phyloP scores from a whole-genome alignment of 495 filamentous ascomycete species.

The Lasiosphaeria miniovina region DNA sequence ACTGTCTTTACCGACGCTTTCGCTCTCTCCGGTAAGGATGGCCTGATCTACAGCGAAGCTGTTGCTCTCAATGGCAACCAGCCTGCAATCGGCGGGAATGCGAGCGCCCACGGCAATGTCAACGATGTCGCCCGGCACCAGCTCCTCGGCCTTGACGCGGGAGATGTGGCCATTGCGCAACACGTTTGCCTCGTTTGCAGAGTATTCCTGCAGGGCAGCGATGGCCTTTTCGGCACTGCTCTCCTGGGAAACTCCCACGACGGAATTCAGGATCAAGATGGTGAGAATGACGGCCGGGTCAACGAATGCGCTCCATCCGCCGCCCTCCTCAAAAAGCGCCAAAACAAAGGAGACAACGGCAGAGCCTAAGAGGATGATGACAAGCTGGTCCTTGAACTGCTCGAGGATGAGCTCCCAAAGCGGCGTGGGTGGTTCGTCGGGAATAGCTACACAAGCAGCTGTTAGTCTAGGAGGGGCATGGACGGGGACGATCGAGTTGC shows the following conservation, averaged over 20 bases:
- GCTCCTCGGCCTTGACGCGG: constrained; percentile 84
- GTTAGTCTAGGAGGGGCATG: constrained; percentile 7
- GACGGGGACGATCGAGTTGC: constrained; percentile 3
- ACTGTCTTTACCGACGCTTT: constrained; percentile 89
- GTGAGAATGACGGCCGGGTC: constrained; percentile 96
- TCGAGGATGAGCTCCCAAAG: constrained; percentile 95
- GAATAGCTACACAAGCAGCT: constrained; percentile 62
- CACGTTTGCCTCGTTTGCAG: constrained; percentile 95
- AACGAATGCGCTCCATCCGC: constrained; percentile 97
- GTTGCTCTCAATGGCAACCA: constrained; percentile 92
- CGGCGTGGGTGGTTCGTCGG: constrained; percentile 95
- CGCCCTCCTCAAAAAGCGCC: constrained; percentile 88
- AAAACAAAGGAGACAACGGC: constrained; percentile 93
- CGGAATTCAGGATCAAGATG: constrained; percentile 92
- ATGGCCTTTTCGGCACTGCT: constrained; percentile 98
- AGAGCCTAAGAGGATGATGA: constrained; percentile 90
- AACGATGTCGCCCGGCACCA: constrained; percentile 94
- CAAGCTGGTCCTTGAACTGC: constrained; percentile 99
- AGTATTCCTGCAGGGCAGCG: constrained; percentile 97
- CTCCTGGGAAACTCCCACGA: constrained; percentile 98
- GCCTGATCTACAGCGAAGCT: constrained; percentile 95
- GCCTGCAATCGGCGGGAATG: constrained; percentile 92
- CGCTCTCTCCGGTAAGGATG: constrained; percentile 96
- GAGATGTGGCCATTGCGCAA: constrained; percentile 72
- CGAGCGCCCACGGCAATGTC: constrained; percentile 87